Evolutionary conservation across 108 stramenopile genomes (phyloP), one percentile per base, ranked within the genome.

Genomic region (Bacterosira constricta): DNA sequence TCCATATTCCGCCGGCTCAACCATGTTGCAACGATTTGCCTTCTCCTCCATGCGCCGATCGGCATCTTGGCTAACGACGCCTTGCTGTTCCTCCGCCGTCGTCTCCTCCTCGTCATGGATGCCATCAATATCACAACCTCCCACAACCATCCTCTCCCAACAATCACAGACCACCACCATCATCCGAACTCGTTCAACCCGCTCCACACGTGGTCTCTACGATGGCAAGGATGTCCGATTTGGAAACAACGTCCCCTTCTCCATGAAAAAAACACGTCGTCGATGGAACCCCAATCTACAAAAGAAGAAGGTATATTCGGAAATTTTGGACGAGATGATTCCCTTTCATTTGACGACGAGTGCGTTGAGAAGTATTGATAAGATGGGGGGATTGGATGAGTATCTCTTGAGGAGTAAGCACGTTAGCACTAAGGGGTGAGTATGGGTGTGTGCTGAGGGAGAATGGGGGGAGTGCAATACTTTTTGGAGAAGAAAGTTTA

Each of bases 251-350:
- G 79, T 91, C 12, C 88, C 90, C 35, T 90, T 88, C 72, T 82
- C 74, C 68, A 82, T 88, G 75, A 86, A 81, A 57, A 79, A 83
- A 52, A 93, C 88, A 12, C 85, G 78, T 62, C 82, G 94, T 54
- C 87, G 71, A 64, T 93, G 90, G 85, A 88, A 91, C 61, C 91
- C 94, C 9, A 95, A 95, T 54, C 84, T 89, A 2, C 85, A 88
- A 21, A 50, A 49, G 21, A 91, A 92, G 69, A 65, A 81, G 0
- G 75, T 95, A 0, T 95, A 94, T 66, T 87, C 88, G 18, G 93
- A 91, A 66, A 73, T 85, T 12, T 53, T 94, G 53, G 89, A 94
- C 53, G 93, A 91, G 76, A 88, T 88, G 90, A 69, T 95, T 21
- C 81, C 59, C 23, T 96, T 96, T 66, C 87, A 92, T 71, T 29